Evolutionary conservation across 768 basidiomycete species (phyloP), one percentile per base, ranked within the genome.

Genomic region (Paxillus involutus): DNA sequence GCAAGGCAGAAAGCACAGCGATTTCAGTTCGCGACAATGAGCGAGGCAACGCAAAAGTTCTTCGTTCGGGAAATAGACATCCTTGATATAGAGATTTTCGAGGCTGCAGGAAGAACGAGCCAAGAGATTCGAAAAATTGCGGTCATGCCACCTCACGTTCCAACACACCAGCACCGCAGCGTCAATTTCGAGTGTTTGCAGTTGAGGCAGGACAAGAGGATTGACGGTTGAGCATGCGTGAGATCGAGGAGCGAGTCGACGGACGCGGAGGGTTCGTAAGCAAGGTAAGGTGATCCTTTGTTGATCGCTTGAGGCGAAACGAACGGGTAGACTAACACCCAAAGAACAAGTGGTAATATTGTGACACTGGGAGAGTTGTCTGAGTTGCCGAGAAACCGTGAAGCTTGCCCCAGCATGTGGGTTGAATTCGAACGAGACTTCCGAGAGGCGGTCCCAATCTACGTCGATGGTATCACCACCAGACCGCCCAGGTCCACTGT

Each of bases 311-410:
- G 30, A 5, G 16, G 4, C n/a, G 16, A 19, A 32, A 51, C 29
- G 49, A 12, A 47, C 32, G 8, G 49, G 43, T 29, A 16, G 47
- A 47, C 55, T 55, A 8, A 66, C 53, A 0, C 61, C 61, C 30
- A 68, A 10, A 26, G 58, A 68, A 5, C 47, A 57, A 12, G 47
- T 49, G 13, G 59, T 65, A n/a, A 67, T 42, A 47, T 64, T 64
- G 47, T 41, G 51, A 30, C 65, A 67, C 21, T 39, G 44, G 10
- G 36, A 24, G 2, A 64, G 58, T 17, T 40, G 17, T 14, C 3
- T 33, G 36, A 58, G 45, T 13, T 56, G 54, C n/a, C 49, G 47
- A 47, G 37, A 32, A 13, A 55, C 4, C 13, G 57, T 52, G n/a
- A 13, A 40, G 29, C 52, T 55, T 29, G 11, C n/a, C 7, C 57